Evolutionary conservation across 495 filamentous ascomycete species (phyloP).

Genomic region (Trichoderma gamsii): DNA sequence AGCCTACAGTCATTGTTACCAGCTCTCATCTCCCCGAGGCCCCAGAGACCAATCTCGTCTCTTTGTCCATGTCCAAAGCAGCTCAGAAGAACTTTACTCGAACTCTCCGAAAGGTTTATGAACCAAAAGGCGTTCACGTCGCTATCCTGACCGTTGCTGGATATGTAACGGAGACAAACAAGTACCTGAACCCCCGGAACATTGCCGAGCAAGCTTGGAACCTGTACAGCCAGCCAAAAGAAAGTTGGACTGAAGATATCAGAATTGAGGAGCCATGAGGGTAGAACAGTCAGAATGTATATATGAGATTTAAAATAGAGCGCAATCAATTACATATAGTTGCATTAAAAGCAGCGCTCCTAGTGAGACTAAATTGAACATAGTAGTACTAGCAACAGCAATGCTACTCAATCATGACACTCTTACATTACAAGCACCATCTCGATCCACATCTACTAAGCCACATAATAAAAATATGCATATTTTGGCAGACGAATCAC

Average conservation of each 20-base stretch:
- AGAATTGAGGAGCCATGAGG: not conserved
- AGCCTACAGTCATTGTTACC: conserved; percentile 34
- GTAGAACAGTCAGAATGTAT: too few species aligned
- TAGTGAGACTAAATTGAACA: too few species aligned
- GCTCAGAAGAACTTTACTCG: conserved; percentile 36
- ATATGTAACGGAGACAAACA: conserved; percentile 24
- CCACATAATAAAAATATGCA: too few species aligned
- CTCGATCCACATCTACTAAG: too few species aligned
- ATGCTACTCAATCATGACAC: too few species aligned
- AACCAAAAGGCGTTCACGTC: conserved; percentile 30
- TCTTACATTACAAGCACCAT: too few species aligned
- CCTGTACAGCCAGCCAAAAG: conserved; percentile 27
- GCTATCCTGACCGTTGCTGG: conserved; percentile 34
- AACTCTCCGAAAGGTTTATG: conserved; percentile 27
- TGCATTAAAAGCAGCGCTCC: too few species aligned
- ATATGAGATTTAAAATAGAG: not conserved
- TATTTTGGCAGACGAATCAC: too few species aligned
- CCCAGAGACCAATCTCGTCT: conserved; percentile 34
- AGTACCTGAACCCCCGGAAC: conserved; percentile 29
- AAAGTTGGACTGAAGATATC: not conserved
- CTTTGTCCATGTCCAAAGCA: conserved; percentile 37
- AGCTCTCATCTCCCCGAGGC: conserved; percentile 29
- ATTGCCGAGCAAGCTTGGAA: conserved; percentile 37
- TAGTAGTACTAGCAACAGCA: too few species aligned
- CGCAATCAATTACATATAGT: too few species aligned